Conservation (phyloP, 768 basidiomycete species). For the Coprinopsis strossmayeri region DNA sequence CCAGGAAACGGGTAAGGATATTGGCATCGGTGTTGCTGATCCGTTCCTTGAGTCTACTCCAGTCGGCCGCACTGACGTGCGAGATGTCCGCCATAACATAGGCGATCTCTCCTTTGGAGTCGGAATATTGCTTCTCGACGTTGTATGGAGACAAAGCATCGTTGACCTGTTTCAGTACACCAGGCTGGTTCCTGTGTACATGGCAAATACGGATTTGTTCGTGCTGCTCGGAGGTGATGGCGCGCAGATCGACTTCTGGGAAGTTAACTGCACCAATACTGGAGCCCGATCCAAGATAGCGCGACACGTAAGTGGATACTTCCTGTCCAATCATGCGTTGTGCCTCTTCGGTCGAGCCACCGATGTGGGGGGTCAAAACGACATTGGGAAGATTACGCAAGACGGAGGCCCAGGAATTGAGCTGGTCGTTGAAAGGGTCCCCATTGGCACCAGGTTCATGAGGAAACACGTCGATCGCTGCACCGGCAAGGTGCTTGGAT, state of each 20-base stretch:
- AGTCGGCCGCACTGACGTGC: slow-evolving; percentile 75
- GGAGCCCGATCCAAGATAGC: slow-evolving; percentile 91
- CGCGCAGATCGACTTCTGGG: slow-evolving; percentile 95
- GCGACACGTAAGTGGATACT: slow-evolving; percentile 75
- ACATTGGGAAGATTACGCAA: slow-evolving; percentile 80
- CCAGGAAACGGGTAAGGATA: slow-evolving; percentile 84
- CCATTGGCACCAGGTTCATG: slow-evolving; percentile 91
- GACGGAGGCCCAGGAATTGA: slow-evolving; percentile 78
- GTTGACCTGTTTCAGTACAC: slow-evolving; percentile 93
- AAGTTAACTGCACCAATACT: slow-evolving; percentile 95
- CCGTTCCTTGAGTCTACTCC: slow-evolving; percentile 68
- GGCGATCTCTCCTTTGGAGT: slow-evolving; percentile 87
- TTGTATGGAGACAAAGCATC: slow-evolving; percentile 92
- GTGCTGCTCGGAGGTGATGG: slow-evolving; percentile 80
- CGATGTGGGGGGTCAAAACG: slow-evolving; percentile 97
- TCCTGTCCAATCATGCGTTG: slow-evolving; percentile 97
- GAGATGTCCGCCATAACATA: slow-evolving; percentile 98
- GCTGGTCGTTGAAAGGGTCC: slow-evolving; percentile 77
- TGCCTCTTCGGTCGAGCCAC: slow-evolving; percentile 98
- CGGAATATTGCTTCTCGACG: slow-evolving; percentile 99
- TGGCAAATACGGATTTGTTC: slow-evolving; percentile 86
- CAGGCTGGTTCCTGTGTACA: slow-evolving; percentile 92
- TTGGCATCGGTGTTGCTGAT: slow-evolving; percentile 80
- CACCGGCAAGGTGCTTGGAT: slow-evolving; percentile 84
- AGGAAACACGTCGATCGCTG: slow-evolving; percentile 91